Conservation (phyloP, 2,329 filamentous ascomycete species). For the Neonectria neomacrospora region DNA sequence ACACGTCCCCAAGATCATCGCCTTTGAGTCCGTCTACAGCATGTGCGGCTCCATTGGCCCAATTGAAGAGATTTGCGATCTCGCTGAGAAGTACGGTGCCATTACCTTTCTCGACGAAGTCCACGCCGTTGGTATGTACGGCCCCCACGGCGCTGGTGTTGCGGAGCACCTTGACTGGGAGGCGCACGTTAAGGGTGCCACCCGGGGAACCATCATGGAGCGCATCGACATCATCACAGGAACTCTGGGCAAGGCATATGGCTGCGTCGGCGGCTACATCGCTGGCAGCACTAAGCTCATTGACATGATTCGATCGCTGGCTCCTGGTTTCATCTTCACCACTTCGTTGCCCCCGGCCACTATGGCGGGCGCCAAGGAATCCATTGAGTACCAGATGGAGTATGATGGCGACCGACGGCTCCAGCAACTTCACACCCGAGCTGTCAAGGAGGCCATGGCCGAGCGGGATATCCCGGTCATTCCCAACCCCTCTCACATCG, state of each 20-base stretch:
- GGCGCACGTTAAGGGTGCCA: conserved; percentile 78
- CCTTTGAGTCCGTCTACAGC: conserved; percentile 98
- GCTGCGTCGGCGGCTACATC: conserved; percentile 97
- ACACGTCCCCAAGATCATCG: conserved; percentile 94
- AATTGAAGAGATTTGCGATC: conserved; percentile 93
- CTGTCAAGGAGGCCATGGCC: conserved; percentile 86
- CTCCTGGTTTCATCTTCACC: conserved; percentile 98
- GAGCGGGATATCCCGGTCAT: conserved; percentile 93
- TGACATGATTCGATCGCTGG: conserved; percentile 92
- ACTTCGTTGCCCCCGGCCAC: conserved; percentile 95
- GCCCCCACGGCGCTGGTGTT: conserved; percentile 92
- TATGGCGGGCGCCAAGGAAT: conserved; percentile 92
- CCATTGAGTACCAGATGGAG: conserved; percentile 92
- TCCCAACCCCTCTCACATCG: conserved; percentile 95
- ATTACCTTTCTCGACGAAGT: conserved; percentile 99
- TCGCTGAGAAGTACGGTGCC: conserved; percentile 97
- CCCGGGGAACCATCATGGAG: conserved; percentile 89
- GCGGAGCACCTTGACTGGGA: conserved; percentile 98
- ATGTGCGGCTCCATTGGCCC: conserved; percentile 99
- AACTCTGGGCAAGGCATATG: conserved; percentile 96
- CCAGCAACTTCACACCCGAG: conserved; percentile 95
- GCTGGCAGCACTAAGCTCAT: conserved; percentile 88
- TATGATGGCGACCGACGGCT: conserved; percentile 88
- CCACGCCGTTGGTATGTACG: conserved; percentile 99
- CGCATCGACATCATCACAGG: conserved; percentile 98